A percentile compares a stretch with the other conserved stretches of the same genome.
Conservation (phyloP, 1,284 basidiomycete species). For the Rhodotorula sp. region DNA sequence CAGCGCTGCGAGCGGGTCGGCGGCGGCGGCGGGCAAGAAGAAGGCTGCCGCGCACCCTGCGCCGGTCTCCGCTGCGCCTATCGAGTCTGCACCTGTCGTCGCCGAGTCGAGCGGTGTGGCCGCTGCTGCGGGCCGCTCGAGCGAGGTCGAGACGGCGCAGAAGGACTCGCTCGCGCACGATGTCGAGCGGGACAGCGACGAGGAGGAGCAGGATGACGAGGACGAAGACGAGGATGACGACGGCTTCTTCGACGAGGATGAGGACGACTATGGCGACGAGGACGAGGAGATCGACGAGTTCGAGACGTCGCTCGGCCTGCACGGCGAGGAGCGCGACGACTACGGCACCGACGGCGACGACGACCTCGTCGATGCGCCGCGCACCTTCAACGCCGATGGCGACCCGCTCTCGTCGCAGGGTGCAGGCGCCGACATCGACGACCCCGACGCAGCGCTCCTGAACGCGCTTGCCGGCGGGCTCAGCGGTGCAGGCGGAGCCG, state of each 20-base stretch:
- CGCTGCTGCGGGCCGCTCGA: background rate
- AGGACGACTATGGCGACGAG: slow-evolving; percentile 26
- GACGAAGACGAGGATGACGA: slow-evolving; percentile 30
- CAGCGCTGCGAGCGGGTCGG: background rate
- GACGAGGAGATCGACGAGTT: slow-evolving; percentile 39
- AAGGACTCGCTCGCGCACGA: slow-evolving; percentile 22
- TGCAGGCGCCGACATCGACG: background rate
- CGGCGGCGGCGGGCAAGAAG: background rate
- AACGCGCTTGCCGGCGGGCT: slow-evolving; percentile 22
- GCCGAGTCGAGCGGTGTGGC: background rate
- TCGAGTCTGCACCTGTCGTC: background rate
- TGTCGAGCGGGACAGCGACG: slow-evolving; percentile 49
- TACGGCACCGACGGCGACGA: slow-evolving; percentile 29
- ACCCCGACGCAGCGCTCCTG: slow-evolving; percentile 26
- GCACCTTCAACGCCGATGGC: slow-evolving; percentile 38
- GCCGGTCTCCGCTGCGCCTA: background rate
- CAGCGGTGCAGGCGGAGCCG: slow-evolving; percentile 3
- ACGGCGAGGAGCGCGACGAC: slow-evolving; percentile 37
- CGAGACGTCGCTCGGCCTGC: slow-evolving; percentile 32
- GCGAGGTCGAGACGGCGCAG: slow-evolving; percentile 58
- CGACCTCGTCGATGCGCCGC: slow-evolving; percentile 25
- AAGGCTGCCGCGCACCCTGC: background rate
- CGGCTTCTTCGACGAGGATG: slow-evolving; percentile 9
- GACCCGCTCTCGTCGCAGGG: slow-evolving; percentile 23
- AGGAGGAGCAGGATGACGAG: slow-evolving; percentile 36